Percentiles rank a stretch among this genome's conserved stretches.
phyloP scores from a whole-genome alignment of 2,329 filamentous ascomycete species.

The Fusarium hainanense region DNA sequence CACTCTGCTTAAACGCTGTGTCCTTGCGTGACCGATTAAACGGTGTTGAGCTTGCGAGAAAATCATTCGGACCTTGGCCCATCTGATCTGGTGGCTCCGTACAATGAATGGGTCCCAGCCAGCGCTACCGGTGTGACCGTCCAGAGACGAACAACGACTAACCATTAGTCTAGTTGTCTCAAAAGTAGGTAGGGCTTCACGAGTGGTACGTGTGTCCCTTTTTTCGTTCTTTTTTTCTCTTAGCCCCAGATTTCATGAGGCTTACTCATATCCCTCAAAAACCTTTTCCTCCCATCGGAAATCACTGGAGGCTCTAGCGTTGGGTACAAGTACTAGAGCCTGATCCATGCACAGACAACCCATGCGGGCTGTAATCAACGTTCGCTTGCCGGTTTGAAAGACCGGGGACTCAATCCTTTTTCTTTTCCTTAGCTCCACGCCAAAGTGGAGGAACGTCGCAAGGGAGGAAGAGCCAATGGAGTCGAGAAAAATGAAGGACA shows the following conservation, averaged over 20 bases:
- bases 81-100: not conserved
- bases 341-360: not conserved
- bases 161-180: not conserved
- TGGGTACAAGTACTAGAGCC: not conserved
- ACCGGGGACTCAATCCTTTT: not conserved
- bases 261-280: not conserved
- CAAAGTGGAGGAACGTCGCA: not conserved
- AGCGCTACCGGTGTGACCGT: not conserved
- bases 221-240: not conserved
- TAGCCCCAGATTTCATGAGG: not conserved
- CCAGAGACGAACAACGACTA: not conserved
- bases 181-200: not conserved
- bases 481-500: not conserved
- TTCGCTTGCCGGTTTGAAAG: slow-evolving; percentile 1
- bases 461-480: not conserved
- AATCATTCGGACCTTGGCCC: not conserved
- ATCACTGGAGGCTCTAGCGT: not conserved
- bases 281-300: not conserved
- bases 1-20: not conserved
- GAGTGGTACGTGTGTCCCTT: not conserved
- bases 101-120: not conserved
- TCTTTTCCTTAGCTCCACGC: not conserved
- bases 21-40: not conserved
- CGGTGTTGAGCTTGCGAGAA: not conserved
- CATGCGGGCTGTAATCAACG: slow-evolving; percentile 7